Evolutionary conservation across 768 basidiomycete genomes (phyloP).

Genomic region (Naematelia encephala): DNA sequence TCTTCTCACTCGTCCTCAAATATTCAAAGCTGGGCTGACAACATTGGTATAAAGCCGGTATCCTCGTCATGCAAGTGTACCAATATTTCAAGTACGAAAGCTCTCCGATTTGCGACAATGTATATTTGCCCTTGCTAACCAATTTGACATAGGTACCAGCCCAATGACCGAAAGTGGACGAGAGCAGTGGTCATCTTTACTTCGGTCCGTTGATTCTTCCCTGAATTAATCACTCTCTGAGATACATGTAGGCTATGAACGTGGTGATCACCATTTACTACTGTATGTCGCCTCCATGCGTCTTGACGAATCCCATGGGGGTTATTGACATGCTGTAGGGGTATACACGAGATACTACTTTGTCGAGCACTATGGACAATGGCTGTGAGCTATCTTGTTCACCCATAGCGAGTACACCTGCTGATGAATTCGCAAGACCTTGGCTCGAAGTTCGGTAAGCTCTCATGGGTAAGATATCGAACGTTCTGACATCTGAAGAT

Average conservation of each 20-base stretch:
- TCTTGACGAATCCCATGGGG: not conserved
- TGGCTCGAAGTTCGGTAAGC: constrained; percentile 9
- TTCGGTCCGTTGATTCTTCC: constrained; percentile 8
- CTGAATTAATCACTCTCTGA: no score
- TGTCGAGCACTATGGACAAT: constrained; percentile 29
- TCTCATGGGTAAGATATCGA: not conserved
- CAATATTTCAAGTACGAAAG: constrained; percentile 21
- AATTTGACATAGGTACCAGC: constrained; percentile 19
- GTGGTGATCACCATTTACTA: constrained; percentile 23
- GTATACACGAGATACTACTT: constrained; percentile 30
- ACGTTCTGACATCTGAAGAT: not conserved
- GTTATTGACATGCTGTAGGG: constrained; percentile 2
- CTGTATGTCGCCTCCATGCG: constrained; percentile 12
- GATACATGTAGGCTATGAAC: constrained; percentile 18
- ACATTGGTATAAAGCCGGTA: constrained; percentile 12
- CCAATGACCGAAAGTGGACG: constrained; percentile 20
- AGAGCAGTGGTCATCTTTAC: constrained; percentile 19
- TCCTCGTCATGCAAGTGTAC: constrained; percentile 25
- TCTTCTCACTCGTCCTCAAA: no score
- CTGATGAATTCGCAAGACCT: constrained; percentile 1
- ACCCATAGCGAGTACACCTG: not conserved
- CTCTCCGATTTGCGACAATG: not conserved
- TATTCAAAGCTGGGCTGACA: no score
- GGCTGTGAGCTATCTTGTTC: constrained; percentile 21
- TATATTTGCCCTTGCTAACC: no score